Base-by-base conservation (phyloP, 1,284 basidiomycete species). In the Erythrobasidium hasegawianum region DNA sequence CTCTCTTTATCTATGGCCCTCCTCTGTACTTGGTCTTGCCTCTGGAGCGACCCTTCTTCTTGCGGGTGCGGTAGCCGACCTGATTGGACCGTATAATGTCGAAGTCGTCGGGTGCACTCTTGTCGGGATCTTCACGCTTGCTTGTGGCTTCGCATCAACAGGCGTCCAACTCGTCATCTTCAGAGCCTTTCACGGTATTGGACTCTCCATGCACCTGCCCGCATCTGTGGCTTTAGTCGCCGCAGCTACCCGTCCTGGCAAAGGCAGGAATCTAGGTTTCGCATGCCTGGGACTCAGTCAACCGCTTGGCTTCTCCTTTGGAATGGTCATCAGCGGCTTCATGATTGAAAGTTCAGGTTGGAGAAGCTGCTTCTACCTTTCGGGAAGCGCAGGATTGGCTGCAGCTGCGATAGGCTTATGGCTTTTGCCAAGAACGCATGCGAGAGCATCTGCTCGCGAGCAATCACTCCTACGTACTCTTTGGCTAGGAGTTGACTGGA, bases 341-440 rank as follows among this genome's bases (percentile, higher is more conserved):
- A 47, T 47, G 45, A 24, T 47, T 24, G 45, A 47, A 14, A 18
- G 8, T 5, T 47, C 45, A 47, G 45, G 45, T 8, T 47, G 45
- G 45, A 47, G 45, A 47, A 47, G 45, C 45, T 47, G 45, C 45
- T 47, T 47, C 45, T 47, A 47, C 45, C 45, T 47, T 24, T 47
- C n/a, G 5, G 45, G 45, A 16, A 24, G n/a, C 16, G 45, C 45
- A 24, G 45, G 45, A 47, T 8, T 24, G n/a, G 45, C 22, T 18
- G 45, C 45, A 18, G 45, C 45, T 47, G 5, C 14, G 5, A 47
- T 47, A 5, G 45, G 45, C 45, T 18, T 47, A 7, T 47, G 45
- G 45, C 4, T 47, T 14, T 47, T 47, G 45, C 45, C 45, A 18
- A 47, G 45, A 16, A 18, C 45, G n/a, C n/a, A 18, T 24, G 8